These are phyloP conservation scores for Boletus insuetus DNA, from an alignment of 768 basidiomycete genomes.

Conservation along the genomic window DNA sequence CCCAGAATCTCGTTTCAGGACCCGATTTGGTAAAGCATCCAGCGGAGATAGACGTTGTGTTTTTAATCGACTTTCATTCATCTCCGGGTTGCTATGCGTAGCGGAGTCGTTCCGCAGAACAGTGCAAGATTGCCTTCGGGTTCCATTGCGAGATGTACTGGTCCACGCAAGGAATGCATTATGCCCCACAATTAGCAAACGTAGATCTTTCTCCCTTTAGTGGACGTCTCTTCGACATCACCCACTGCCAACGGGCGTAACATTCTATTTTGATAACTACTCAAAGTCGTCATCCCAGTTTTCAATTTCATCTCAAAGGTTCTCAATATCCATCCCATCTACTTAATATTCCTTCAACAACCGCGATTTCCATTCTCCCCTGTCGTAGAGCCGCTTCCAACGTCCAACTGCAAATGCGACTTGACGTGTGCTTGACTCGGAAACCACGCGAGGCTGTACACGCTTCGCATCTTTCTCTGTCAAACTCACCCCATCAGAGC, in stretches of 20 bases:
- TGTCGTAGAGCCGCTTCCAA: slow-evolving; percentile 4
- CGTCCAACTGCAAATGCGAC: not conserved
- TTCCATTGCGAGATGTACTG: not conserved
- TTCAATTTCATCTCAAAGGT: not conserved
- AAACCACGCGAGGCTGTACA: no score
- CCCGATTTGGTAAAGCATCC: not conserved
- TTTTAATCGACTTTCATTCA: not conserved
- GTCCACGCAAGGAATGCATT: not conserved
- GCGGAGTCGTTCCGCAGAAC: not conserved
- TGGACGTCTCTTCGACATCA: no score
- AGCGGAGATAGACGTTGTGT: not conserved
- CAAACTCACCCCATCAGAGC: not conserved
- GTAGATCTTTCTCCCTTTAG: no score
- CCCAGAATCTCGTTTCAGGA: not conserved
- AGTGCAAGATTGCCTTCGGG: not conserved
- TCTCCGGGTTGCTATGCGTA: not conserved
- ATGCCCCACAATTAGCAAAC: no score
- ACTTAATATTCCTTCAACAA: slow-evolving; percentile 3
- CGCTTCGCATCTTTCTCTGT: not conserved
- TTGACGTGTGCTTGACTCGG: not conserved
- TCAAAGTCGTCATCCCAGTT: no score
- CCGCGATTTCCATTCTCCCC: slow-evolving; percentile 12
- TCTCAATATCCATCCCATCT: not conserved
- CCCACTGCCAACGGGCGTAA: no score
- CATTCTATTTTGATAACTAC: no score